Percentiles rank a stretch among this genome's conserved stretches.
Evolutionary conservation across 1,284 basidiomycete genomes (phyloP).

Genomic region (Schizophyllum commune): DNA sequence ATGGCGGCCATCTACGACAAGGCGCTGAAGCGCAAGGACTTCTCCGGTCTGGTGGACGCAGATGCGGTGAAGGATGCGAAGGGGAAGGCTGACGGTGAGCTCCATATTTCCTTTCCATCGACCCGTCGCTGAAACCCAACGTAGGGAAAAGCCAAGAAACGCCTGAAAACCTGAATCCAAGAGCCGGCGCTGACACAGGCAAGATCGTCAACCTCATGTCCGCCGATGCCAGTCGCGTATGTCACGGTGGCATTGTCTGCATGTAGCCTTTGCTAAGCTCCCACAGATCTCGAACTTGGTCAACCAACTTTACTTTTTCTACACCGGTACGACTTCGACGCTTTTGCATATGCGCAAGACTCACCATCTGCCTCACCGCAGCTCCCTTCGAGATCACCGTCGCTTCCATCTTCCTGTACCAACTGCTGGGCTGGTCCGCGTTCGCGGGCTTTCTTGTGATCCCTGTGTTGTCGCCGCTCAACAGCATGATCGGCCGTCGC

Average conservation of each 20-base stretch:
- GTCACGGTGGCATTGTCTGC: slow-evolving; percentile 6
- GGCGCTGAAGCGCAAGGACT: slow-evolving; percentile 79
- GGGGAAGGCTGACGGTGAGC: not conserved
- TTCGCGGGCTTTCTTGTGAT: slow-evolving; percentile 84
- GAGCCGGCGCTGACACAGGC: slow-evolving; percentile 63
- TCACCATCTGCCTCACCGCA: not conserved
- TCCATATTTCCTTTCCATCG: too few species aligned
- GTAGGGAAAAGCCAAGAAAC: slow-evolving; percentile 13
- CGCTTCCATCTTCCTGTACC: slow-evolving; percentile 71
- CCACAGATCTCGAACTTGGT: slow-evolving; percentile 23
- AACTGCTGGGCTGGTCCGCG: slow-evolving; percentile 36
- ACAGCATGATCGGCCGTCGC: slow-evolving; percentile 55
- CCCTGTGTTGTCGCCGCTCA: slow-evolving; percentile 66
- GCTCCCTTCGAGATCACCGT: slow-evolving; percentile 79
- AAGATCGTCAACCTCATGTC: slow-evolving; percentile 80
- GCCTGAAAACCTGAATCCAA: slow-evolving; percentile 31
- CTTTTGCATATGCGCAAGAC: not conserved
- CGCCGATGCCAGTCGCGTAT: slow-evolving; percentile 50
- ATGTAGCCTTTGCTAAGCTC: not conserved
- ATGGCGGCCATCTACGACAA: slow-evolving; percentile 88
- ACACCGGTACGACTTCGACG: slow-evolving; percentile 26
- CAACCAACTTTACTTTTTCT: slow-evolving; percentile 52
- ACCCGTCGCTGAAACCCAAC: too few species aligned
- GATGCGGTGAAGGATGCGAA: slow-evolving; percentile 25
- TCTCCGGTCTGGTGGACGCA: slow-evolving; percentile 66